Percentiles rank a stretch among this genome's conserved stretches.
phyloP scores from a whole-genome alignment of 768 basidiomycete species.

The Exidia glandulosa region DNA sequence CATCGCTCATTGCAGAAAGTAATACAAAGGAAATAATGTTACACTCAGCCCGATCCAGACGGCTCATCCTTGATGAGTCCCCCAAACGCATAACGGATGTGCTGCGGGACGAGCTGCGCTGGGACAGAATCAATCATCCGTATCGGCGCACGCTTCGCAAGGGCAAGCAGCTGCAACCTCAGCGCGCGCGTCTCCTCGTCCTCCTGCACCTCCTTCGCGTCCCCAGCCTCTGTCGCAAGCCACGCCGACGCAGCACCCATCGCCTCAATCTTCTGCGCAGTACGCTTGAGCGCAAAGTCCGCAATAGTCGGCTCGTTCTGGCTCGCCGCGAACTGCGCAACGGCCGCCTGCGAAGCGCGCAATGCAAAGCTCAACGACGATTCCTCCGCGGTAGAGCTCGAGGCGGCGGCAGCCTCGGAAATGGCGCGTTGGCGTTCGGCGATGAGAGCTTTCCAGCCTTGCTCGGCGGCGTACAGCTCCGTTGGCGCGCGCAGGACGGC shows the following conservation, averaged over 20 bases:
- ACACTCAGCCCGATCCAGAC: not conserved
- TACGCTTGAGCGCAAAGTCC: conserved; percentile 45
- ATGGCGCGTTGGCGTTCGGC: too few species aligned
- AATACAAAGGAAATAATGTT: too few species aligned
- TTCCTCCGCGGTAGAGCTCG: not conserved
- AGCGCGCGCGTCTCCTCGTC: conserved; percentile 44
- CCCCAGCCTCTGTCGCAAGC: conserved; percentile 14
- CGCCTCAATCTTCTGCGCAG: conserved; percentile 39
- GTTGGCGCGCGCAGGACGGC: conserved; percentile 29
- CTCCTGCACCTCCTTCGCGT: conserved; percentile 5
- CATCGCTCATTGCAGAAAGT: too few species aligned
- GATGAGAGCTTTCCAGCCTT: conserved; percentile 22
- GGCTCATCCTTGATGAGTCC: not conserved
- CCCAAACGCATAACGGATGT: conserved; percentile 29
- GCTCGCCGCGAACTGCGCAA: conserved; percentile 20
- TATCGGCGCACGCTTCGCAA: conserved; percentile 68
- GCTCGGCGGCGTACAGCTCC: conserved; percentile 30
- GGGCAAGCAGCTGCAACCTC: conserved; percentile 62
- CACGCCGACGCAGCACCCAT: conserved; percentile 14
- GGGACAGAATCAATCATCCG: conserved; percentile 58
- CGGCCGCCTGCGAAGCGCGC: conserved; percentile 5
- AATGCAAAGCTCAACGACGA: not conserved
- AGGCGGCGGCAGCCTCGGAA: too few species aligned
- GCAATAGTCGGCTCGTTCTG: conserved; percentile 34
- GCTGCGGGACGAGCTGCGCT: conserved; percentile 52